Percentiles rank a stretch among this genome's conserved stretches.
Conservation (phyloP, 108 stramenopile species). For the Cyclotella cryptica region DNA sequence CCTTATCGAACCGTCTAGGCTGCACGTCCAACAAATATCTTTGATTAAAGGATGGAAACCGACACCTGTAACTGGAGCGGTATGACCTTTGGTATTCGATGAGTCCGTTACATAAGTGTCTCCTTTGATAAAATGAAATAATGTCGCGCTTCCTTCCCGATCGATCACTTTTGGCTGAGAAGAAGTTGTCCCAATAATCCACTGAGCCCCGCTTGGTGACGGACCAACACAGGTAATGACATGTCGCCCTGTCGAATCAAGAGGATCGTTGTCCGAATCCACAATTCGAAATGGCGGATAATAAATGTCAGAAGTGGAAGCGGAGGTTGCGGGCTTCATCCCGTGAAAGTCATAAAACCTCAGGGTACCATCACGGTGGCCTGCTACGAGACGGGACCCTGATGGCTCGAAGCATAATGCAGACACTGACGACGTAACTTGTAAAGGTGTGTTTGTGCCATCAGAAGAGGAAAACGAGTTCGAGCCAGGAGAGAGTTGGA, state of each 20-base stretch:
- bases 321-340: conserved; percentile 58
- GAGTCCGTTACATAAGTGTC: conserved; percentile 89
- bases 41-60: conserved; percentile 88
- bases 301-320: conserved; percentile 14
- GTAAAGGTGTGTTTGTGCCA: conserved; percentile 46
- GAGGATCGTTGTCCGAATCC: conserved; percentile 52
- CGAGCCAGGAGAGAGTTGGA: conserved; percentile 49
- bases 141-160: conserved; percentile 79
- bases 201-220: conserved; percentile 73
- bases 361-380: conserved; percentile 72
- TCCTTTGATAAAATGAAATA: conserved; percentile 81
- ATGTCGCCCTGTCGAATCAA: conserved; percentile 53
- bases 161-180: conserved; percentile 83
- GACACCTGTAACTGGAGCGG: conserved; percentile 81
- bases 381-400: conserved; percentile 85
- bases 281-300: conserved; percentile 53
- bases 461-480: conserved; percentile 53
- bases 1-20: conserved; percentile 83
- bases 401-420: conserved; percentile 77
- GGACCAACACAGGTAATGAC: conserved; percentile 45
- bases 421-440: conserved; percentile 50
- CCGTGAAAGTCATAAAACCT: conserved; percentile 90
- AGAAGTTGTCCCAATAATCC: conserved; percentile 80
- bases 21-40: conserved; percentile 75
- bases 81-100: conserved; percentile 87